Evolutionary conservation across 805 yeast genomes (phyloP).

Genomic region (Zygotorulaspora danielsina): DNA sequence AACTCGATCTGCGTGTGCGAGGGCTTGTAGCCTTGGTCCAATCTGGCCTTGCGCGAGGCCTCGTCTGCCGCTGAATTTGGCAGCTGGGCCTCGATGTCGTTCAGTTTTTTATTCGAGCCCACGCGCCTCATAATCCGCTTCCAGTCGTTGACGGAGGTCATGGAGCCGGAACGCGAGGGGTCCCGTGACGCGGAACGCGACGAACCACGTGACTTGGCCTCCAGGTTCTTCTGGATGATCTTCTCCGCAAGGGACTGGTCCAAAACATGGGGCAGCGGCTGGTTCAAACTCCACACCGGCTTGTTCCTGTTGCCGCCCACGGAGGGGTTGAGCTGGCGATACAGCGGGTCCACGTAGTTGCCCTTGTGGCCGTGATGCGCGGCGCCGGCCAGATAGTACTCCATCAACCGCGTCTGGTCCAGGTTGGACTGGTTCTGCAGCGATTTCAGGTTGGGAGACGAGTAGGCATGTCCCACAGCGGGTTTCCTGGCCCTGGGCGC

Average conservation of each 20-base stretch:
- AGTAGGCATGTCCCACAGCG: constrained; percentile 12
- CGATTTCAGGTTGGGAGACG: constrained; percentile 16
- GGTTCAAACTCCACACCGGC: constrained; percentile 23
- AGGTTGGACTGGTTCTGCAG: constrained; percentile 7
- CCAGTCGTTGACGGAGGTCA: constrained; percentile 19
- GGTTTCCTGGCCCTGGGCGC: constrained; percentile 1
- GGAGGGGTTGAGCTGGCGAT: constrained; percentile 16
- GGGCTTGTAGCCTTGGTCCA: constrained; percentile 1
- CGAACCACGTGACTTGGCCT: constrained; percentile 15
- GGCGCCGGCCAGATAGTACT: constrained; percentile 4
- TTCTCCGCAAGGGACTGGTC: constrained; percentile 15
- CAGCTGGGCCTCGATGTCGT: constrained; percentile 17
- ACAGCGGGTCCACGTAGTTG: constrained; percentile 19
- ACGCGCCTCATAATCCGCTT: constrained; percentile 13
- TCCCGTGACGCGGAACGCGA: constrained; percentile 14
- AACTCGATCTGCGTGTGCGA: constrained; percentile 1
- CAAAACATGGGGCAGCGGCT: constrained; percentile 20
- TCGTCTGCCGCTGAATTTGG: constrained; percentile 4
- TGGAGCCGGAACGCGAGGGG: constrained; percentile 16
- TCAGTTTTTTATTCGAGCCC: constrained; percentile 11
- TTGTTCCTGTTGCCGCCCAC: constrained; percentile 7
- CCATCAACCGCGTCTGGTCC: constrained; percentile 13
- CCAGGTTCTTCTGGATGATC: constrained; percentile 15
- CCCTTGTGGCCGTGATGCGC: constrained; percentile 4
- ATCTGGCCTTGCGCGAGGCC: constrained; percentile 1